These are phyloP conservation scores for maize (Zea mays) DNA, from an alignment of 176 grass and related monocot species.

Conservation along the genomic window DNA sequence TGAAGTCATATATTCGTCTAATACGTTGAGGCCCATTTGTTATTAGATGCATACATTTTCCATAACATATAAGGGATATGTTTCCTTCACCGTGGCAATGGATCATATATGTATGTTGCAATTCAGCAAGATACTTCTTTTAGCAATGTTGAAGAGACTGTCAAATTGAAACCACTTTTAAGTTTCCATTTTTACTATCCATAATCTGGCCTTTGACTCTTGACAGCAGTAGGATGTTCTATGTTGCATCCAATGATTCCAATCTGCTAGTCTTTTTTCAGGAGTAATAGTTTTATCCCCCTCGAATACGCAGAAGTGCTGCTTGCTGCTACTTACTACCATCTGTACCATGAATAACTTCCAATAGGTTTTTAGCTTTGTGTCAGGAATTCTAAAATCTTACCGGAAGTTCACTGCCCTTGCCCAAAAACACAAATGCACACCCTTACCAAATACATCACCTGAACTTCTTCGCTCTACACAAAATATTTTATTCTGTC, in stretches of 20 bases:
- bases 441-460: neutral
- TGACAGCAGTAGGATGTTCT: neutral
- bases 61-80: neutral
- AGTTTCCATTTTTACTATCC: neutral
- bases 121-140: neutral
- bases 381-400: neutral
- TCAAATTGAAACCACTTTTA: neutral
- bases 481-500: neutral
- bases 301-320: neutral
- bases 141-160: neutral
- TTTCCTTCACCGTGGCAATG: neutral
- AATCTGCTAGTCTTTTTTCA: conserved; percentile 1
- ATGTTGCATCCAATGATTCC: conserved; percentile 6
- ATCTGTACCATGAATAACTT: neutral
- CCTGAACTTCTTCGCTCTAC: neutral
- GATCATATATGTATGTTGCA: neutral
- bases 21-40: conserved; percentile 16
- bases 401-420: neutral
- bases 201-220: conserved; percentile 3
- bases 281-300: neutral
- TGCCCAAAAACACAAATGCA: neutral
- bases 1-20: neutral
- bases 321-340: neutral
- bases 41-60: conserved; percentile 7
- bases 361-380: neutral